A percentile compares a stretch with the other conserved stretches of the same genome.
These are phyloP conservation scores for Coelastrella sp. DNA, from an alignment of 139 green algal species.

Conservation along the genomic window DNA sequence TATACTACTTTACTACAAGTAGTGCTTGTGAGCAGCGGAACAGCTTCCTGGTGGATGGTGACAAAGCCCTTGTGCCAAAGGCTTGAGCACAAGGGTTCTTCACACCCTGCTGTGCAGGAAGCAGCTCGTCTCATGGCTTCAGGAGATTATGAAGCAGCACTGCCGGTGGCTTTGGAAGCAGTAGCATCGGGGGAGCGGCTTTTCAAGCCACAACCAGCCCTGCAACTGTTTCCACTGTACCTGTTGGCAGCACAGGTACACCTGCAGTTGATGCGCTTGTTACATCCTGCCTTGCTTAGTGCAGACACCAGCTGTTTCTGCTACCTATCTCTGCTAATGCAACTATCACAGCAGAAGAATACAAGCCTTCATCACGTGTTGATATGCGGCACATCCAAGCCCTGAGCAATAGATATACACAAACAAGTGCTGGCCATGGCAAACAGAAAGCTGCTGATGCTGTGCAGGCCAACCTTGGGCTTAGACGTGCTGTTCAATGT, in stretches of 20 bases:
- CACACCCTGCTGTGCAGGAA: slow-evolving; percentile 62
- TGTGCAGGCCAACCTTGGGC: slow-evolving; percentile 73
- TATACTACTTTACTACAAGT: too few species aligned
- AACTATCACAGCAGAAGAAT: neutral
- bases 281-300: neutral
- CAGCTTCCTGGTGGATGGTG: too few species aligned
- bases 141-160: slow-evolving; percentile 81
- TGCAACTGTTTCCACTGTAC: slow-evolving; percentile 89
- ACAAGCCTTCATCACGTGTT: too few species aligned
- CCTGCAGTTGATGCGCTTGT: neutral
- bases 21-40: too few species aligned
- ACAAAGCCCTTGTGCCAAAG: neutral
- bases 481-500: slow-evolving; percentile 73
- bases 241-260: slow-evolving; percentile 79
- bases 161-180: slow-evolving; percentile 82
- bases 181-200: slow-evolving; percentile 82
- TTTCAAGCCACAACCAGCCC: slow-evolving; percentile 78
- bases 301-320: neutral
- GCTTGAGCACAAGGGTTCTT: neutral
- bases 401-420: too few species aligned
- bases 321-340: neutral
- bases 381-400: too few species aligned
- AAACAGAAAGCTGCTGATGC: too few species aligned
- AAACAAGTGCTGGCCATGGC: too few species aligned
- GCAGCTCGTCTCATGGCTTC: slow-evolving; percentile 80